Evolutionary conservation across 257 asterid genomes (phyloP).

Genomic region (Solanum virginianum): DNA sequence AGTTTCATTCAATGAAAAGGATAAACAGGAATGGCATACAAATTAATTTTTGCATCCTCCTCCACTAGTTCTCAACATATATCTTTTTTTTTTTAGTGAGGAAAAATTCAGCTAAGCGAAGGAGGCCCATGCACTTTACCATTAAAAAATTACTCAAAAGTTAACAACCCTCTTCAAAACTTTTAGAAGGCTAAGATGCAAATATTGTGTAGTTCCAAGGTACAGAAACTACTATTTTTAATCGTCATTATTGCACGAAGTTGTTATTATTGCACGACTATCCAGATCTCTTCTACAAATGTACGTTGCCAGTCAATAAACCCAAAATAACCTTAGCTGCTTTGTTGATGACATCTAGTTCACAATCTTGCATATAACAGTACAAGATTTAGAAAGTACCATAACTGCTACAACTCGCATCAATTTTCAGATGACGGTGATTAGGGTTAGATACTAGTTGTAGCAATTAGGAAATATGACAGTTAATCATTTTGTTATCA

Average conservation of each 20-base stretch:
- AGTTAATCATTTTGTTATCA: neutral
- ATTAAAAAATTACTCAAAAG: neutral
- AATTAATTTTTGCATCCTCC: neutral
- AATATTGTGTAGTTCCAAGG: neutral
- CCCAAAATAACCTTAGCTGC: neutral
- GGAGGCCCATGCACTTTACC: neutral
- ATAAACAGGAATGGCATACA: neutral
- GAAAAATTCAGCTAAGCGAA: neutral
- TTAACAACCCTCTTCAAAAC: neutral
- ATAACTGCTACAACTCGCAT: neutral
- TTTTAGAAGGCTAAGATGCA: neutral
- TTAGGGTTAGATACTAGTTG: neutral
- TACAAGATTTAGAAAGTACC: neutral
- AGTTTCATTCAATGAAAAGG: neutral
- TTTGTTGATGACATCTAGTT: neutral
- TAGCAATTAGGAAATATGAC: neutral
- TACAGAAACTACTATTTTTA: neutral
- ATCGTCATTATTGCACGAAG: neutral
- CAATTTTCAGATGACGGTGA: neutral
- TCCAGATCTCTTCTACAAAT: neutral
- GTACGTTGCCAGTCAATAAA: neutral
- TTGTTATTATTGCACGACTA: neutral
- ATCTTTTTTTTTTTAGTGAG: neutral
- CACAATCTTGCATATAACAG: neutral
- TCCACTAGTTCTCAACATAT: neutral